Base-by-base conservation (phyloP, 148 eudicot genomes). In the Pouteria glomerata region DNA sequence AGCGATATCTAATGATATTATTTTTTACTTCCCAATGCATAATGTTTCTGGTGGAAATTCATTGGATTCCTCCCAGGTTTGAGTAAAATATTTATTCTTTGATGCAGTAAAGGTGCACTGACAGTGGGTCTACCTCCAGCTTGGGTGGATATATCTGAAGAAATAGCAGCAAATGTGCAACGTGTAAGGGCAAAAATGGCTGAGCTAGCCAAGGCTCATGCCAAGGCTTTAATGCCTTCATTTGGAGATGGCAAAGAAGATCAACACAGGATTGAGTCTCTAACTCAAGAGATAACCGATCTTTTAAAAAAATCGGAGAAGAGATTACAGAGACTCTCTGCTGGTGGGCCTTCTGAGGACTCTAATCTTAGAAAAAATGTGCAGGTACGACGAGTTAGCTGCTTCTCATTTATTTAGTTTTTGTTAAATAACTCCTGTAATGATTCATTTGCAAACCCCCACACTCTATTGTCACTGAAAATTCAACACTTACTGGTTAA, bases 121-220 rank as follows among this genome's bases (percentile, higher is more conserved):
- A 88, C 97, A 7, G 86, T 90, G 57, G 96, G 97, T 61, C 79
- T 95, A 52, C 99, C 99, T 29, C 98, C 98, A 42, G 90, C 88
- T 69, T 95, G 96, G 97, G 97, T 95, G 73, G 98, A 95, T 78
- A 77, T 89, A 72, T 90, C 97, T 70, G 97, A 95, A 83, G 98
- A 95, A 77, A 84, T 91, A 72, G 77, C 93, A 66, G 81, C 80
- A 61, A 86, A 89, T 79, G 82, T 95, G 75, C 97, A 85, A 73
- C 85, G 79, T 64, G 90, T 81, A 24, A 77, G 89, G 74, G 74
- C 68, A 8, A 95, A 95, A 78, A 95, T 95, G 97, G 85, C 86
- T 41, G 98, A 95, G 79, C 79, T 95, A 72, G 82, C 82, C 29
- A 95, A 88, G 85, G 96, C 97, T 86, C 98, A 95, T 78, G 88